These are phyloP conservation scores for Phytopythium aichiense DNA, from an alignment of 352 stramenopile species.

Conservation along the genomic window DNA sequence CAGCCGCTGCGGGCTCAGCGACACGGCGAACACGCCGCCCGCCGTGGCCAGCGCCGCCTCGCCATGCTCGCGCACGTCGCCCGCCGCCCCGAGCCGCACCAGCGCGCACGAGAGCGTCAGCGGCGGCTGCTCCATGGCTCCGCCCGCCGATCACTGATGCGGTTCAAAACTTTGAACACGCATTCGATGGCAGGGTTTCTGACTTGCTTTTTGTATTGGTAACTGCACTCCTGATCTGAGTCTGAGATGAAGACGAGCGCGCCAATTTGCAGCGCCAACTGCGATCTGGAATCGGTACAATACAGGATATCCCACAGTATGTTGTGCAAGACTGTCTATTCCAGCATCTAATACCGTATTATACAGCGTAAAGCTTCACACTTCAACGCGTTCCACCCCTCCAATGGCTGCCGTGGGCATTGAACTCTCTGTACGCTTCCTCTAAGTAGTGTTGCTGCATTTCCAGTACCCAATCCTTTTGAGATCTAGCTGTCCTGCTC, in stretches of 20 bases:
- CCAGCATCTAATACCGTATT: not conserved
- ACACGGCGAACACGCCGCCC: slow-evolving; percentile 9
- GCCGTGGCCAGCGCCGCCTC: not conserved
- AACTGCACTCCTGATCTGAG: not conserved
- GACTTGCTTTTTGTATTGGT: not conserved
- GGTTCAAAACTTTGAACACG: not conserved
- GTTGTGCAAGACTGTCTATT: no score
- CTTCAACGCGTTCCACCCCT: no score
- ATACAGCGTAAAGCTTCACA: not conserved
- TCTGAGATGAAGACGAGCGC: not conserved
- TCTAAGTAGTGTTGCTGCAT: not conserved
- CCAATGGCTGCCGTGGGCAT: no score
- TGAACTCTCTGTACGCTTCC: no score
- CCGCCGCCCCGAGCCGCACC: not conserved
- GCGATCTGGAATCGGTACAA: not conserved
- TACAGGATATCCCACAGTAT: not conserved
- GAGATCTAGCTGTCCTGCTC: slow-evolving; percentile 8
- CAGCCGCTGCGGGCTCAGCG: not conserved
- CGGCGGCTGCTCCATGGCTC: not conserved
- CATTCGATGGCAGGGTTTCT: not conserved
- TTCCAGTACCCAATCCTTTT: not conserved
- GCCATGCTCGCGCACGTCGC: not conserved
- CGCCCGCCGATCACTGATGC: not conserved
- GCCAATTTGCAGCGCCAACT: not conserved
- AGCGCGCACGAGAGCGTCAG: slow-evolving; percentile 9